Evolutionary conservation across 345 rosid species (phyloP).

Genomic region (Orychophragmus violaceus): DNA sequence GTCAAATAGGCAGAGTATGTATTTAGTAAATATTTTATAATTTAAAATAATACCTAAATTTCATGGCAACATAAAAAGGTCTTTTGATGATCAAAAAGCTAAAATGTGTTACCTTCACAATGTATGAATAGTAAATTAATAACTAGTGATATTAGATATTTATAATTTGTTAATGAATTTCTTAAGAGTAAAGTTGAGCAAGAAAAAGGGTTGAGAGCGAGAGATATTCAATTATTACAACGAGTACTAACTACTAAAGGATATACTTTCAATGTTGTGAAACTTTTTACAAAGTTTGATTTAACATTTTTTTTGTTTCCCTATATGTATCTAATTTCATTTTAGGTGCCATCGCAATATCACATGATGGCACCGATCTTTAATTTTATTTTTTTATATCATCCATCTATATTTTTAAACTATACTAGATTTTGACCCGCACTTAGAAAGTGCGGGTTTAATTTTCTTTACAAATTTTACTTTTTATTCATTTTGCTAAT

Average conservation of each 20-base stretch:
- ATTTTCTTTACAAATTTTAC: too few species aligned
- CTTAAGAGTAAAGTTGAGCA: not conserved
- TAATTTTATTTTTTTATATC: too few species aligned
- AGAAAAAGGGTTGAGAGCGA: not conserved
- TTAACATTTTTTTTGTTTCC: not conserved
- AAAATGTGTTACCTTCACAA: too few species aligned
- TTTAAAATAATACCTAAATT: not conserved
- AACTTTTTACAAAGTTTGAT: not conserved
- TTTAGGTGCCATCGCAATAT: not conserved
- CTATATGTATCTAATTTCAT: not conserved
- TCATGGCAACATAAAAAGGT: not conserved
- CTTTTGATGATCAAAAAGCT: not conserved
- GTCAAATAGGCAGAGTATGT: constrained; percentile 14
- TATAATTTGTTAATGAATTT: not conserved
- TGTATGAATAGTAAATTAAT: not conserved
- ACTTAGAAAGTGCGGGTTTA: too few species aligned
- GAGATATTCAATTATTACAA: not conserved
- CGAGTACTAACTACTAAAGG: not conserved
- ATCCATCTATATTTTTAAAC: too few species aligned
- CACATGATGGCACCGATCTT: not conserved
- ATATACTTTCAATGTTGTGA: not conserved
- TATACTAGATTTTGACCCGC: too few species aligned
- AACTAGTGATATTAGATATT: constrained; percentile 9
- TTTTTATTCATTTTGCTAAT: too few species aligned
- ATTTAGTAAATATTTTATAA: constrained; percentile 1